phyloP scores from a whole-genome alignment of 2,329 filamentous ascomycete species.

The Penicillium digitatum region DNA sequence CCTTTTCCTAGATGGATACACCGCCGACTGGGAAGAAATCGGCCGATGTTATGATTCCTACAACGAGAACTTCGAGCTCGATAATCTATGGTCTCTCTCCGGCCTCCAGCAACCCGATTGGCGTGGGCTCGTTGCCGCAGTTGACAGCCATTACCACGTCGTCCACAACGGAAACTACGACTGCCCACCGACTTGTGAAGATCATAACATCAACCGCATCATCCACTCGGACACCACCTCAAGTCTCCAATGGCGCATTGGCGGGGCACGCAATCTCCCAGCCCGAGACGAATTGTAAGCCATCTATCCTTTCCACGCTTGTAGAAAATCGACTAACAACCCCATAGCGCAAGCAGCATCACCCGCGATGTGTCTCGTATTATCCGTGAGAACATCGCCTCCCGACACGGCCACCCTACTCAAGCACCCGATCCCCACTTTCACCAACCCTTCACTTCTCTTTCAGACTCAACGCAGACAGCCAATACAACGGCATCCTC shows the following conservation, averaged over 20 bases:
- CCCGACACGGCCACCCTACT: slow-evolving; percentile 19
- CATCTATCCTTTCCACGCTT: not conserved
- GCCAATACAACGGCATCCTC: slow-evolving; percentile 1
- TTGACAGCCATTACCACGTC: slow-evolving; percentile 44
- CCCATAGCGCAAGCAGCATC: slow-evolving; percentile 40
- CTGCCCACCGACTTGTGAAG: slow-evolving; percentile 33
- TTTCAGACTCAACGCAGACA: slow-evolving; percentile 2
- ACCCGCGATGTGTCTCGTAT: slow-evolving; percentile 41
- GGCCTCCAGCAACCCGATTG: slow-evolving; percentile 42
- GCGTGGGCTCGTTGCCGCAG: slow-evolving; percentile 42
- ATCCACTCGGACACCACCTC: slow-evolving; percentile 32
- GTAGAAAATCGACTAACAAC: slow-evolving; percentile 17
- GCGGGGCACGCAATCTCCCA: slow-evolving; percentile 27
- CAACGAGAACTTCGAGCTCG: slow-evolving; percentile 40
- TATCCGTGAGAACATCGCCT: slow-evolving; percentile 37
- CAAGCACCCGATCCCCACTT: slow-evolving; percentile 12
- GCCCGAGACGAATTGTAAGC: slow-evolving; percentile 44
- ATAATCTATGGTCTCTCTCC: slow-evolving; percentile 41
- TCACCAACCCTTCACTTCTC: slow-evolving; percentile 17
- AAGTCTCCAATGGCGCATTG: slow-evolving; percentile 37
- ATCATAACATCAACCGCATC: slow-evolving; percentile 36
- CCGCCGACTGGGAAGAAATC: slow-evolving; percentile 38
- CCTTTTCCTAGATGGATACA: slow-evolving; percentile 38
- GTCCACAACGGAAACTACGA: slow-evolving; percentile 36
- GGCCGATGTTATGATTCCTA: slow-evolving; percentile 37